Evolutionary conservation across 306 rosid genomes (phyloP).

Genomic region (Citrullus colocynthis): DNA sequence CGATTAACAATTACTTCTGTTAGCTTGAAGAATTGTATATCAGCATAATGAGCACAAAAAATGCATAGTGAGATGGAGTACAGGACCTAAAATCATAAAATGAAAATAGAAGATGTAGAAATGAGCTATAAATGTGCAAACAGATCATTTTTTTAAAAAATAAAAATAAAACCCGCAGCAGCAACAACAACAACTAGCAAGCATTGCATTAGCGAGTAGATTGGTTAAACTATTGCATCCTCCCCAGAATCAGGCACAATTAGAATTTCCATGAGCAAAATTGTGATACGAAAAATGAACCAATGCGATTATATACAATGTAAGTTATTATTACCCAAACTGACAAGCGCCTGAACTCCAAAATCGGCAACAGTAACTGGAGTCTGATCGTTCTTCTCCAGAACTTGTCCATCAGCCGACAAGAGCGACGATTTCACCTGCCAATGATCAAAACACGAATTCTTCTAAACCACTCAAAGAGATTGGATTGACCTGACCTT

Average conservation of each 20-base stretch:
- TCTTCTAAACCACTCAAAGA: background rate
- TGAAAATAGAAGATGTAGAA: background rate
- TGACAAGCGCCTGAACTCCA: conserved; percentile 86
- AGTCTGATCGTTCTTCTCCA: conserved; percentile 60
- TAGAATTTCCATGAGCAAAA: background rate
- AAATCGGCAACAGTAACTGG: conserved; percentile 92
- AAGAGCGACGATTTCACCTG: conserved; percentile 56
- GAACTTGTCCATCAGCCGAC: conserved; percentile 26
- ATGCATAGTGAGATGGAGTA: background rate
- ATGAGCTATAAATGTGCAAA: background rate
- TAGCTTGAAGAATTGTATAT: background rate
- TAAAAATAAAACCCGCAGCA: background rate
- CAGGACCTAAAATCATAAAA: background rate
- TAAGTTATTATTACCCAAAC: conserved; percentile 50
- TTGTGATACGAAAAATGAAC: background rate
- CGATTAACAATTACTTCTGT: background rate
- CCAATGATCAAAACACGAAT: background rate
- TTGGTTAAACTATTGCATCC: background rate
- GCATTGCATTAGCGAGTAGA: background rate
- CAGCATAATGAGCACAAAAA: background rate
- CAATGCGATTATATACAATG: background rate
- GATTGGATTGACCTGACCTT: background rate
- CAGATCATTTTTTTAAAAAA: background rate
- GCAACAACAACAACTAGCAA: background rate
- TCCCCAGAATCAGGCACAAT: background rate